A percentile compares a stretch with the other conserved stretches of the same genome.
Conservation (phyloP, 768 basidiomycete species). For the Collybia nuda region DNA sequence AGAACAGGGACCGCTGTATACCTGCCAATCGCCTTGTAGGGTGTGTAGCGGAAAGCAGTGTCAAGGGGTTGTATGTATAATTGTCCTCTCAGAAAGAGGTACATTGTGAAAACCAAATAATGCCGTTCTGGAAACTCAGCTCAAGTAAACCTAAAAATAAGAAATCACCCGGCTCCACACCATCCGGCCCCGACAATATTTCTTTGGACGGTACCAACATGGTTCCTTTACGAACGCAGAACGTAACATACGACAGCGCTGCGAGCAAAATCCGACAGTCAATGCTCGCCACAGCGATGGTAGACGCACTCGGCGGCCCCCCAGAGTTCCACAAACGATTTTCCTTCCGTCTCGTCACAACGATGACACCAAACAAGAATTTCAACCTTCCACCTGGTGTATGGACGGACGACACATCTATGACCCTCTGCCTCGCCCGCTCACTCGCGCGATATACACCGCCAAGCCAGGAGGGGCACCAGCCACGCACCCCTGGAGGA, state of each 20-base stretch:
- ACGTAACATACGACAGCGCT: constrained; percentile 21
- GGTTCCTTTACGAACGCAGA: constrained; percentile 23
- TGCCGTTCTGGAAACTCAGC: no score
- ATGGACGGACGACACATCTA: constrained; percentile 52
- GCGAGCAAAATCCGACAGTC: constrained; percentile 38
- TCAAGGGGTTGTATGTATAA: no score
- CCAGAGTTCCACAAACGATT: constrained; percentile 39
- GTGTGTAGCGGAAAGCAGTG: no score
- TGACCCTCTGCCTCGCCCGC: constrained; percentile 43
- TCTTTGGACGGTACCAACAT: no score
- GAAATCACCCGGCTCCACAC: no score
- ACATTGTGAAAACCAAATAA: no score
- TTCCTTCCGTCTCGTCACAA: constrained; percentile 31
- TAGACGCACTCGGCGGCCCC: constrained; percentile 47
- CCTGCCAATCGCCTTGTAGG: no score
- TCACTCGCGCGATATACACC: constrained; percentile 32
- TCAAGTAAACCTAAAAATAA: no score
- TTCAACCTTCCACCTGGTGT: constrained; percentile 35
- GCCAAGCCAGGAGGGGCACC: neutral
- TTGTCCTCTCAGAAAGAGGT: no score
- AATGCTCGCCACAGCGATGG: constrained; percentile 38
- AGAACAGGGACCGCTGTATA: no score
- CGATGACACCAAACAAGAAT: constrained; percentile 37
- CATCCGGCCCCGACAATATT: no score
- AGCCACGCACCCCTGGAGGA: constrained; percentile 3